Conservation (phyloP, 495 filamentous ascomycete species). For the Trichocladium uniseriatum region DNA sequence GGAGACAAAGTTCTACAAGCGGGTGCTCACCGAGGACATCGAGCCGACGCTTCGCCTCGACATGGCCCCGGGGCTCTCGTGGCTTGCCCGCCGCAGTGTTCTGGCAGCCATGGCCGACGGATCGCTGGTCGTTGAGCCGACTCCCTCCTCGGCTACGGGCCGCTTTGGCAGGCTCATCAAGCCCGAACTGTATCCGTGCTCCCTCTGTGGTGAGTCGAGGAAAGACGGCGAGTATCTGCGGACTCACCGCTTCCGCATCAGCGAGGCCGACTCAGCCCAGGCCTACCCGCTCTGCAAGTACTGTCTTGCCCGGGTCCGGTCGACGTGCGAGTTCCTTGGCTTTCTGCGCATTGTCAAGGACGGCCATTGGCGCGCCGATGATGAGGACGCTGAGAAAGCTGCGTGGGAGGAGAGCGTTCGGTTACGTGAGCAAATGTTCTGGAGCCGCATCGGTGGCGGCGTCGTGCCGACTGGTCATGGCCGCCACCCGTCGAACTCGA, state of each 20-base stretch:
- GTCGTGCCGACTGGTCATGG: slow-evolving; percentile 52
- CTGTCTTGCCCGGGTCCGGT: slow-evolving; percentile 73
- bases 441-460: slow-evolving; percentile 81
- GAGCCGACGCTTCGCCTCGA: slow-evolving; percentile 90
- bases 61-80: slow-evolving; percentile 80
- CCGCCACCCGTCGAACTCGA: slow-evolving; percentile 12
- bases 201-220: slow-evolving; percentile 78
- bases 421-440: slow-evolving; percentile 90
- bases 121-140: slow-evolving; percentile 81
- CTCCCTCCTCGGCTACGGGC: slow-evolving; percentile 45
- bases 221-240: slow-evolving; percentile 59
- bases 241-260: slow-evolving; percentile 81
- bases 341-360: slow-evolving; percentile 85
- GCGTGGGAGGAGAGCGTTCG: slow-evolving; percentile 92
- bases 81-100: slow-evolving; percentile 79
- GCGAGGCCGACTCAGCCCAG: slow-evolving; percentile 74
- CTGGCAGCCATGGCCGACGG: slow-evolving; percentile 75
- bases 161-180: slow-evolving; percentile 43
- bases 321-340: slow-evolving; percentile 83
- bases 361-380: slow-evolving; percentile 75
- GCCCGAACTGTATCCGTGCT: slow-evolving; percentile 59
- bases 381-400: slow-evolving; percentile 62
- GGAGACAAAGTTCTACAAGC: slow-evolving; percentile 90
- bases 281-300: slow-evolving; percentile 83
- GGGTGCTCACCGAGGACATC: slow-evolving; percentile 76